Conservation (phyloP, 768 basidiomycete species). For the Macrolepiota albuminosa region DNA sequence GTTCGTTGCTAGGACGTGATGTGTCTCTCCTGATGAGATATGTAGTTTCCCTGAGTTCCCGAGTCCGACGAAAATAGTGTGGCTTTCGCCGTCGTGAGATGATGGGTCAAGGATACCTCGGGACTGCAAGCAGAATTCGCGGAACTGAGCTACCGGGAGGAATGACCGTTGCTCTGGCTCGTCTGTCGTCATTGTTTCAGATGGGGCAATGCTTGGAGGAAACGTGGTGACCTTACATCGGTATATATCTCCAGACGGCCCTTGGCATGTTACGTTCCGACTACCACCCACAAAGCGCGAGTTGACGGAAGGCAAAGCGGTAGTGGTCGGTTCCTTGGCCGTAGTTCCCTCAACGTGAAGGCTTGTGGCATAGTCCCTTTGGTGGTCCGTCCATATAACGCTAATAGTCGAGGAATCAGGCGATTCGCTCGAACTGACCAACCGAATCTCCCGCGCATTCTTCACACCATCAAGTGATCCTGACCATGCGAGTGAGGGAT, state of each 20-base stretch:
- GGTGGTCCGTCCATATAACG: slow-evolving; percentile 34
- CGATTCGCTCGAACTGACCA: slow-evolving; percentile 10
- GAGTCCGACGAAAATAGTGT: slow-evolving; percentile 54
- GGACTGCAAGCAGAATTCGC: slow-evolving; percentile 54
- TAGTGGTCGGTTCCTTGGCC: slow-evolving; percentile 4
- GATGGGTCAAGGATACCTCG: slow-evolving; percentile 25
- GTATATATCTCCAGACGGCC: slow-evolving; percentile 41
- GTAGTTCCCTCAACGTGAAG: slow-evolving; percentile 19
- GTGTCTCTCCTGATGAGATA: slow-evolving; percentile 30
- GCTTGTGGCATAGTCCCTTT: slow-evolving; percentile 29
- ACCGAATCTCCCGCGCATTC: slow-evolving; percentile 30
- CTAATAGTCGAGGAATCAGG: slow-evolving; percentile 21
- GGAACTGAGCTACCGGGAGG: slow-evolving; percentile 35
- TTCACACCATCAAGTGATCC: slow-evolving; percentile 20
- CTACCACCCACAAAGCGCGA: slow-evolving; percentile 42
- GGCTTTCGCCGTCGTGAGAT: slow-evolving; percentile 6
- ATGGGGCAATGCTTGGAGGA: background rate
- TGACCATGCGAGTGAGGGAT: slow-evolving; percentile 40
- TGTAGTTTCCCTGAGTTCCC: slow-evolving; percentile 63
- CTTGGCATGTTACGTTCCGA: slow-evolving; percentile 35
- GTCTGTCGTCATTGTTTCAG: slow-evolving; percentile 7
- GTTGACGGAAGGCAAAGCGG: slow-evolving; percentile 32
- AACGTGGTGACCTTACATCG: slow-evolving; percentile 30
- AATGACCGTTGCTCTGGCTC: slow-evolving; percentile 17
- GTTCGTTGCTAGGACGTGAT: slow-evolving; percentile 41